Conservation (phyloP, 805 yeast species). For the Wickerhamiella dianesei region DNA sequence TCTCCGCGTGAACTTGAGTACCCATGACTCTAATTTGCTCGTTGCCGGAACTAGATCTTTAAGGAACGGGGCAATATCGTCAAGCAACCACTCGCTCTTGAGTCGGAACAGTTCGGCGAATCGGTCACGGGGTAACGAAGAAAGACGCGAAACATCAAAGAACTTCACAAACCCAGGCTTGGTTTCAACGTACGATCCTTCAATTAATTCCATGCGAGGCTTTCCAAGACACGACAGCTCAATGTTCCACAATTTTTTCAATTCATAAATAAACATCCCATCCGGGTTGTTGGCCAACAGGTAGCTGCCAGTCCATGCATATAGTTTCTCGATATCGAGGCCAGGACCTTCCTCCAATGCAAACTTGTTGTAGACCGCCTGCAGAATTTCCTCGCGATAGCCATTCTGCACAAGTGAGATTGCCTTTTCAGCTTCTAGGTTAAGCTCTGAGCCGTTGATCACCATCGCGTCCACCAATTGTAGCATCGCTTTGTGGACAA, state of each 20-base stretch:
- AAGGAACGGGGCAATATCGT: constrained; percentile 51
- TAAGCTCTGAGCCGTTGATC: constrained; percentile 11
- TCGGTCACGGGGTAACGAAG: constrained; percentile 36
- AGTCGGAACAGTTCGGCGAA: constrained; percentile 39
- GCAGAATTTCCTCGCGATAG: constrained; percentile 33
- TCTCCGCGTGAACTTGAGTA: constrained; percentile 42
- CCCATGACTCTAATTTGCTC: constrained; percentile 33
- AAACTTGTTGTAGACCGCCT: constrained; percentile 40
- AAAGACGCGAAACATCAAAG: constrained; percentile 37
- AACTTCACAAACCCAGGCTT: constrained; percentile 35
- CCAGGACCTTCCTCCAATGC: constrained; percentile 20
- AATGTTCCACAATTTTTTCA: constrained; percentile 22
- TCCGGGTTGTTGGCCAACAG: constrained; percentile 31
- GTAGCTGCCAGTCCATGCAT: constrained; percentile 51
- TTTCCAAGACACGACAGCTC: constrained; percentile 44
- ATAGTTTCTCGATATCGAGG: constrained; percentile 33
- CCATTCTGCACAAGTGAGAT: constrained; percentile 16
- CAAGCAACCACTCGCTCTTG: constrained; percentile 48
- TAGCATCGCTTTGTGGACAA: constrained; percentile 18
- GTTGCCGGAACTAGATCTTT: constrained; percentile 43
- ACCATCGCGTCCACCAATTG: constrained; percentile 20
- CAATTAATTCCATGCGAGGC: constrained; percentile 39
- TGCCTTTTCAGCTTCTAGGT: not conserved
- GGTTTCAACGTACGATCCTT: constrained; percentile 44
- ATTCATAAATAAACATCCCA: constrained; percentile 32